These are phyloP conservation scores for Chaetomium olivaceum DNA, from an alignment of 2,329 filamentous ascomycete species.

Conservation along the genomic window DNA sequence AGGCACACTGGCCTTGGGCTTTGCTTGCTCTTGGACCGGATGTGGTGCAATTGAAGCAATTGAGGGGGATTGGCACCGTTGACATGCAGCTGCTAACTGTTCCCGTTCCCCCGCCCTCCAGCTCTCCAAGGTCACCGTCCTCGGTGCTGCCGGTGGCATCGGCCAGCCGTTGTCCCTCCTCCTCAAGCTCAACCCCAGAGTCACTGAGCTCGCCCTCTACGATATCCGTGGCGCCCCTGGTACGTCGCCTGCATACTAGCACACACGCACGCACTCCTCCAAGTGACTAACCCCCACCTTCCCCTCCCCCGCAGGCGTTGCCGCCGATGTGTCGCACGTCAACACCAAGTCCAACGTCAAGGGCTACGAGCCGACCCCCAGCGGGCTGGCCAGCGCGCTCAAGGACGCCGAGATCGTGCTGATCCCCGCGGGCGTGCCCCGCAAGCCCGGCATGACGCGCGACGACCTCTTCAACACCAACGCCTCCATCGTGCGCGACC, in stretches of 20 bases:
- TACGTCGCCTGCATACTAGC: conserved; percentile 49
- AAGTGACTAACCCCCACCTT: conserved; percentile 15
- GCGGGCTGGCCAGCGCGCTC: conserved; percentile 75
- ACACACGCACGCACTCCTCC: too few species aligned
- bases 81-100: conserved; percentile 19
- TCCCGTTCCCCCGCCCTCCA: conserved; percentile 41
- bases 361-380: conserved; percentile 78
- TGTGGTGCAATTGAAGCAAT: conserved; percentile 8
- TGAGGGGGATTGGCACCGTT: conserved; percentile 19
- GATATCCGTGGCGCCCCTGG: conserved; percentile 94
- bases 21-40: not conserved
- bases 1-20: not conserved
- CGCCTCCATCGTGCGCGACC: conserved; percentile 97
- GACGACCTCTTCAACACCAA: conserved; percentile 99
- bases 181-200: conserved; percentile 96
- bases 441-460: conserved; percentile 99
- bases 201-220: conserved; percentile 93
- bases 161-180: conserved; percentile 97
- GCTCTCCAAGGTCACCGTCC: conserved; percentile 96
- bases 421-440: conserved; percentile 96
- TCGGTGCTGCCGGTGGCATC: conserved; percentile 96
- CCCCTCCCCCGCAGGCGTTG: conserved; percentile 68
- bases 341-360: conserved; percentile 97
- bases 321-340: conserved; percentile 96
- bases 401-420: conserved; percentile 90